Evolutionary conservation across 1,139 yeast genomes (phyloP), one percentile per base, ranked within the genome.

Genomic region (Zhuliangozyma blackwelliae): DNA sequence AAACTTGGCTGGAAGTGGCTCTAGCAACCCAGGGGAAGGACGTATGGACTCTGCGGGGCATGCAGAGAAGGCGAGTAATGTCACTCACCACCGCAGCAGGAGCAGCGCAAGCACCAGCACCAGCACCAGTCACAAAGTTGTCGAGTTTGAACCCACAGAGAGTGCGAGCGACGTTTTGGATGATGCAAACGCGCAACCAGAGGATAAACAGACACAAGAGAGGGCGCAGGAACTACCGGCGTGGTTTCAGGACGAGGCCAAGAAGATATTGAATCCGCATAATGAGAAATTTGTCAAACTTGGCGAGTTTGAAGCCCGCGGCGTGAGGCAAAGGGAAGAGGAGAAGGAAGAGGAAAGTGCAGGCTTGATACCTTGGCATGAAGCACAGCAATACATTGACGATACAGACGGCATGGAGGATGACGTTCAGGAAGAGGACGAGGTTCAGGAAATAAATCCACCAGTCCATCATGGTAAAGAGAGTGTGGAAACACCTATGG

Each of bases 331-430:
- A 36, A 36, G 32, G 9, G 11, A 36, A 3, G 42, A 46, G n/a
- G 35, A 47, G 12, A 54, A 63, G 3, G 73, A 63, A 29, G 78
- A 75, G 35, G 75, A 72, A 40, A 64, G 62, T 28, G 72, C 70
- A 0, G 81, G 81, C 0, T 53, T 76, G 39, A 62, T 75, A 10
- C 61, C 77, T 0, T 75, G 76, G 72, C 56, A 55, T 27, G 78
- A 72, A 36, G 74, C 75, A 2, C 63, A 60, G 35, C 54, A 51
- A 20, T 32, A 38, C 36, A 31, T 45, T 28, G 41, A 39, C 25
- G 36, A 40, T 13, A 41, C 40, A 11, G 27, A 25, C 2, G 27
- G 12, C 3, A 9, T 9, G 23, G 11, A 25, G 12, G 12, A 25
- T 12, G 12, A 25, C 12, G 11, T 11, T 8, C 37, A 34, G 16